phyloP scores from a whole-genome alignment of 441 rosid genomes.

The Croton laevigatus region DNA sequence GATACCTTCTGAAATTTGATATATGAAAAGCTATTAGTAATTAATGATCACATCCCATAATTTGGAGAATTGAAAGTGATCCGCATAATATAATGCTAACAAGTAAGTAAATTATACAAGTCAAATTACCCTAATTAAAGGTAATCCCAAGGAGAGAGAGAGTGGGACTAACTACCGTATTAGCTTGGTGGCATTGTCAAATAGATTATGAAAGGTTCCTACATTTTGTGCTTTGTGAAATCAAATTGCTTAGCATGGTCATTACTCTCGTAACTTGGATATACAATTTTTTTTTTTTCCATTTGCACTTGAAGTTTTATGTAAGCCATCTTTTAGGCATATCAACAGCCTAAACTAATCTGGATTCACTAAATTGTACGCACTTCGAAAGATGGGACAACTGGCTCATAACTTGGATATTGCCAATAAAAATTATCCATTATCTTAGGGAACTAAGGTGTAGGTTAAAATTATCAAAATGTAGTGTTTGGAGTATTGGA shows the following conservation, averaged over 20 bases:
- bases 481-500: no score
- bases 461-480: no score
- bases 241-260: not conserved
- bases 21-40: not conserved
- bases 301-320: no score
- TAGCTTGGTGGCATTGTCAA: not conserved
- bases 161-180: not conserved
- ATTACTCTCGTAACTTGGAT: not conserved
- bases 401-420: no score
- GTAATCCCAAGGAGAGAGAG: not conserved
- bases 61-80: not conserved
- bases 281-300: no score
- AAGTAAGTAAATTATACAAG: not conserved
- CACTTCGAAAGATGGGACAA: no score
- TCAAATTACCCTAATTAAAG: not conserved
- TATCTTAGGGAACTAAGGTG: no score
- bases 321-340: no score
- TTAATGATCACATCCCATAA: slow-evolving; percentile 5
- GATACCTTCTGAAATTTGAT: not conserved
- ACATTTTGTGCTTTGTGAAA: not conserved
- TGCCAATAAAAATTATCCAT: no score
- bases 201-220: not conserved
- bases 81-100: not conserved
- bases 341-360: no score
- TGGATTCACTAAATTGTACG: no score